These are phyloP conservation scores for Heritiera fomes DNA, from an alignment of 345 rosid species.

Conservation along the genomic window DNA sequence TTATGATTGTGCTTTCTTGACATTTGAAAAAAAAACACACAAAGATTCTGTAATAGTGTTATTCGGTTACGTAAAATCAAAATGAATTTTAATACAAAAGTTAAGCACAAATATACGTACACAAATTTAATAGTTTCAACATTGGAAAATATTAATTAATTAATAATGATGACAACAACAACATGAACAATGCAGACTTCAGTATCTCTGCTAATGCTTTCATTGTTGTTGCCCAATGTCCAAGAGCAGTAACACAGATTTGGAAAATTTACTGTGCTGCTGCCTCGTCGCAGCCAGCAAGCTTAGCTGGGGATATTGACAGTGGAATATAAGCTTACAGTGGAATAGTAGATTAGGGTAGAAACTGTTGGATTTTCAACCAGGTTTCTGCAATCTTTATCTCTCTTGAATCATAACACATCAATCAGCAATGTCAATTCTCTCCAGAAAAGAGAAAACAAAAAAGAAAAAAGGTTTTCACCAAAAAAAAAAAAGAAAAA, in stretches of 20 bases:
- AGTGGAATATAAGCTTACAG: neutral
- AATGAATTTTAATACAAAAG: no score
- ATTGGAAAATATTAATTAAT: neutral
- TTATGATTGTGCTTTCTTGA: slow-evolving; percentile 9
- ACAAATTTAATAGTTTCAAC: neutral
- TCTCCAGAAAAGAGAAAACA: neutral
- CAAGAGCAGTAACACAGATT: neutral
- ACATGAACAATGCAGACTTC: neutral
- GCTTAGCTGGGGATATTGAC: neutral
- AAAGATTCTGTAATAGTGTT: neutral
- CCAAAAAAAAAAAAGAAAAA: no score
- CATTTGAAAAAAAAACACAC: neutral
- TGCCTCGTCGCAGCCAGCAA: neutral
- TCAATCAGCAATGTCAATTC: neutral
- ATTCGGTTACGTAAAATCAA: neutral
- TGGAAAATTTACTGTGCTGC: neutral
- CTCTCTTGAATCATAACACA: neutral
- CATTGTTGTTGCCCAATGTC: neutral
- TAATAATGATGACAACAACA: neutral
- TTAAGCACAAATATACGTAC: no score
- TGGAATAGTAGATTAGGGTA: neutral
- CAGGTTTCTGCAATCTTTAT: neutral
- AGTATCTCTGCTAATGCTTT: neutral
- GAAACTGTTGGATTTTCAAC: neutral
- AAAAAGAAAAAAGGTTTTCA: neutral